phyloP scores from a whole-genome alignment of 164 flowering plant genomes.

The Berberis vulgaris region DNA sequence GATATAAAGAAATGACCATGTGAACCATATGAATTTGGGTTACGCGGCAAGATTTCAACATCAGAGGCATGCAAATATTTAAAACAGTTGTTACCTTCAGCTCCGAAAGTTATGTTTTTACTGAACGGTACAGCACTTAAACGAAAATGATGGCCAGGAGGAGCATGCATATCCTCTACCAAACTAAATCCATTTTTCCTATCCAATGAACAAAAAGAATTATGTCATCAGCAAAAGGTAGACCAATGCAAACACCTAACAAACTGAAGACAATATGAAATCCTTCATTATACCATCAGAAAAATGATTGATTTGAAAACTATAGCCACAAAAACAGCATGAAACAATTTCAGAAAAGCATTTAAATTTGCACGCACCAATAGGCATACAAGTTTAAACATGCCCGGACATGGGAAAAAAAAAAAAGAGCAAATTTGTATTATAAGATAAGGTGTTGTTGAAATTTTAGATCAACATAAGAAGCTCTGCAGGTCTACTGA shows the following conservation, averaged over 20 bases:
- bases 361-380: no score
- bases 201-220: constrained; percentile 11
- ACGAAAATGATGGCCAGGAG: constrained; percentile 66
- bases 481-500: no score
- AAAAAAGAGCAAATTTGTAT: no score
- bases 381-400: no score
- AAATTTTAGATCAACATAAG: no score
- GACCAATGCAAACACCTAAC: neutral
- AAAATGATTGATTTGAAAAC: neutral
- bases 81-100: constrained; percentile 50
- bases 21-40: neutral
- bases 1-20: neutral
- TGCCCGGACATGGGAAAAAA: no score
- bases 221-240: neutral
- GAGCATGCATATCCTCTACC: constrained; percentile 76
- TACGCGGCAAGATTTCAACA: neutral
- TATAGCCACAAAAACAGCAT: no score
- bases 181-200: constrained; percentile 90
- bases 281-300: neutral
- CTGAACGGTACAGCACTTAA: constrained; percentile 91
- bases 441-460: no score
- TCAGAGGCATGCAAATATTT: neutral
- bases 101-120: constrained; percentile 90
- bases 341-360: no score
- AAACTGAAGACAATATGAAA: neutral